A percentile compares a stretch with the other conserved stretches of the same genome.
These are phyloP conservation scores for Cantharellus anzutake DNA, from an alignment of 768 basidiomycete species.

Conservation along the genomic window DNA sequence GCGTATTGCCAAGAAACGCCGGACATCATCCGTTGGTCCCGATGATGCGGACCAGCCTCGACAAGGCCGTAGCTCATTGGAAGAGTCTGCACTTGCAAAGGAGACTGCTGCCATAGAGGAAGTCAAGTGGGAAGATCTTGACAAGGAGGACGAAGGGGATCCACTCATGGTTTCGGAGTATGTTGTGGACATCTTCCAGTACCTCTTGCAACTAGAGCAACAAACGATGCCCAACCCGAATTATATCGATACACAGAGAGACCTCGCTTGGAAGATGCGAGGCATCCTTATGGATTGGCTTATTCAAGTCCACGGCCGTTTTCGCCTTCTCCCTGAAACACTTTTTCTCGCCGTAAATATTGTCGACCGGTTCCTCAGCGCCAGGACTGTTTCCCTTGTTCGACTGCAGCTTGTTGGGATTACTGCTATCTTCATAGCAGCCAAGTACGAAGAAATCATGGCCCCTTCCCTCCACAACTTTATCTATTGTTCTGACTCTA, in stretches of 20 bases:
- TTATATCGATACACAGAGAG: slow-evolving; percentile 71
- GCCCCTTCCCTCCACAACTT: slow-evolving; percentile 72
- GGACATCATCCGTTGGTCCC: slow-evolving; percentile 48
- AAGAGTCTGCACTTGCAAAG: slow-evolving; percentile 16
- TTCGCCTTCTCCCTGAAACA: slow-evolving; percentile 75
- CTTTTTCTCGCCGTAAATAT: slow-evolving; percentile 81
- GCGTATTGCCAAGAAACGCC: slow-evolving; percentile 52
- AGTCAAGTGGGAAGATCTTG: slow-evolving; percentile 79
- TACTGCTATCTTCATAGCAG: slow-evolving; percentile 68
- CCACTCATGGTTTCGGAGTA: slow-evolving; percentile 97
- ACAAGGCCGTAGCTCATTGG: slow-evolving; percentile 1
- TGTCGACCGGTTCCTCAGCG: slow-evolving; percentile 45
- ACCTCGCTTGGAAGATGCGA: slow-evolving; percentile 79
- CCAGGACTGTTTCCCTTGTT: slow-evolving; percentile 53
- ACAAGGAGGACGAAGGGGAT: slow-evolving; percentile 80
- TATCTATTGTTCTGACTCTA: slow-evolving; percentile 56
- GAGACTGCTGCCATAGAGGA: slow-evolving; percentile 28
- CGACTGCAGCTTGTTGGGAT: slow-evolving; percentile 87
- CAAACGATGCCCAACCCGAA: slow-evolving; percentile 62
- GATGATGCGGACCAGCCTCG: slow-evolving; percentile 13
- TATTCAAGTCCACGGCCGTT: slow-evolving; percentile 74
- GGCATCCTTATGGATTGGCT: slow-evolving; percentile 85
- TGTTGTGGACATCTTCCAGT: slow-evolving; percentile 81
- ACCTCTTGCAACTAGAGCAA: slow-evolving; percentile 70
- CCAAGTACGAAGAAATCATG: slow-evolving; percentile 87